Conservation (phyloP, 1,139 yeast genomes). For the Pichia sp. region DNA sequence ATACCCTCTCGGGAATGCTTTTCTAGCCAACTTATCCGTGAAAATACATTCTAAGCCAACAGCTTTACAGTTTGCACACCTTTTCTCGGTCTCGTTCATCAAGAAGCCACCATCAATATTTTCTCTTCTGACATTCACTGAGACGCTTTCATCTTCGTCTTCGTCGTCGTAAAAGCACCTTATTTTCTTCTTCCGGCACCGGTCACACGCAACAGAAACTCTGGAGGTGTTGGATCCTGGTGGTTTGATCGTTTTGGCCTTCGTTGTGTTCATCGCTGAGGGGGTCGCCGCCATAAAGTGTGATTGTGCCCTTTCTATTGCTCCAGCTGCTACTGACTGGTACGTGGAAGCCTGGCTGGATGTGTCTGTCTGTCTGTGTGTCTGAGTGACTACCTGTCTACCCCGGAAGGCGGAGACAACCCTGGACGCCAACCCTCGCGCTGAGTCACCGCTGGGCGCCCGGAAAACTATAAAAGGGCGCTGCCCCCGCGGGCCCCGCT, state of each 20-base stretch:
- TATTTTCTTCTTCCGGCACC: conserved; percentile 77
- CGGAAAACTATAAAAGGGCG: no score
- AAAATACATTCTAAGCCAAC: conserved; percentile 63
- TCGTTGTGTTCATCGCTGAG: neutral
- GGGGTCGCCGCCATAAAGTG: neutral
- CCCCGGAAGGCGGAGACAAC: no score
- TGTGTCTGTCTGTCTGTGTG: no score
- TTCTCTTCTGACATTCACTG: no score
- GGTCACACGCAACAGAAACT: conserved; percentile 80
- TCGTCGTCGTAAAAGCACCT: conserved; percentile 54
- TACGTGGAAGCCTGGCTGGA: no score
- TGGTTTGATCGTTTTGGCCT: conserved; percentile 49
- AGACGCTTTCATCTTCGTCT: conserved; percentile 10
- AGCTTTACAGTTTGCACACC: conserved; percentile 55
- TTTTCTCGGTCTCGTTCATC: conserved; percentile 20
- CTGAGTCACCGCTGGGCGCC: no score
- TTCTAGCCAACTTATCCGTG: conserved; percentile 62
- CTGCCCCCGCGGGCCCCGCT: no score
- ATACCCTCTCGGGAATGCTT: conserved; percentile 71
- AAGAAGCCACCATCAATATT: conserved; percentile 6
- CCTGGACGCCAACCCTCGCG: no score
- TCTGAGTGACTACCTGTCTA: no score
- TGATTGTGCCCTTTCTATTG: no score
- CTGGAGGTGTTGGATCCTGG: conserved; percentile 53
- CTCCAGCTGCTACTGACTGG: no score